Evolutionary conservation across 1,284 basidiomycete species (phyloP).

Genomic region (Tylopilus sp.): DNA sequence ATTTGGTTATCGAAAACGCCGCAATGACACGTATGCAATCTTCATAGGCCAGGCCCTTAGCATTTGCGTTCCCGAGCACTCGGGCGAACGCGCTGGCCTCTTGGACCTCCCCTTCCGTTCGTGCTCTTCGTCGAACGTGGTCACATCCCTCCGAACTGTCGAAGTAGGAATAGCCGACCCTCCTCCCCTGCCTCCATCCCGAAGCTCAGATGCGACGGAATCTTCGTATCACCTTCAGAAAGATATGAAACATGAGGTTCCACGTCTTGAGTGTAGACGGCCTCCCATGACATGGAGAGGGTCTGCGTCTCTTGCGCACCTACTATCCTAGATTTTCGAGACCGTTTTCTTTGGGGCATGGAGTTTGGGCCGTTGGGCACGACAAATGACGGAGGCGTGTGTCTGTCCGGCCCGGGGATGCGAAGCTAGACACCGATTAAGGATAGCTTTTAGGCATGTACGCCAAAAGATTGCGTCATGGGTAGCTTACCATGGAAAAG

Average conservation of each 20-base stretch:
- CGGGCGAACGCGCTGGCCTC: constrained; percentile 68
- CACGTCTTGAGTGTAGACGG: constrained; percentile 35
- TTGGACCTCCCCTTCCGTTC: constrained; percentile 42
- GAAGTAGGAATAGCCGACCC: constrained; percentile 57
- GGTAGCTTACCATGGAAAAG: constrained; percentile 23
- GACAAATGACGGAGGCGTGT: constrained; percentile 52
- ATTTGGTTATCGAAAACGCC: constrained; percentile 76
- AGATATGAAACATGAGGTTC: constrained; percentile 13
- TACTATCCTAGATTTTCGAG: constrained; percentile 49
- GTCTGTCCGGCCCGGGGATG: constrained; percentile 46
- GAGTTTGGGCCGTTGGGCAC: constrained; percentile 36
- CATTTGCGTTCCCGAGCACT: constrained; percentile 81
- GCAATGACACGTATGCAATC: constrained; percentile 79
- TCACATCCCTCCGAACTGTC: constrained; percentile 32
- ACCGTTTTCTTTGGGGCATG: constrained; percentile 44
- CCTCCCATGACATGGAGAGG: constrained; percentile 63
- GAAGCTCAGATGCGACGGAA: constrained; percentile 57
- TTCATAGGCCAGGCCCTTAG: constrained; percentile 81
- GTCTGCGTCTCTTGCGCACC: constrained; percentile 39
- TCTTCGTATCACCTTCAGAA: constrained; percentile 35
- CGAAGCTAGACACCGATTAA: constrained; percentile 38
- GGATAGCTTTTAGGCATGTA: not conserved
- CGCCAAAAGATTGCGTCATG: not conserved
- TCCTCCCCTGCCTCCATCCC: constrained; percentile 55
- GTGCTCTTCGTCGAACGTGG: constrained; percentile 21